These are phyloP conservation scores for Aspergillus brasiliensis DNA, from an alignment of 2,329 filamentous ascomycete species.

Conservation along the genomic window DNA sequence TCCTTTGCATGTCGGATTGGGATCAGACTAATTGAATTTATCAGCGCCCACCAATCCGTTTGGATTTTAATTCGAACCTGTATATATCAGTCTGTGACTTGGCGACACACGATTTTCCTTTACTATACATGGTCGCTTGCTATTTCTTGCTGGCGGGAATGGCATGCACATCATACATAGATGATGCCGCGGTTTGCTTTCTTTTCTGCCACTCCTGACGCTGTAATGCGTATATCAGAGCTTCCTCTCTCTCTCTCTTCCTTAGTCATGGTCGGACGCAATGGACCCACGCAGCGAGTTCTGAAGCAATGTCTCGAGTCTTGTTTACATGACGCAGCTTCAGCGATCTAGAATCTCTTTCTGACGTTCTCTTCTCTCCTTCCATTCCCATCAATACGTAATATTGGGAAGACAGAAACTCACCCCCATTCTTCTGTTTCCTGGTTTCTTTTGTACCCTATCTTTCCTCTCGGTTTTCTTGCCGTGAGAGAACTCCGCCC, in stretches of 20 bases:
- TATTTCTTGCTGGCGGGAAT: conserved; percentile 21
- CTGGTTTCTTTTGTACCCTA: background rate
- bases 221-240: conserved; percentile 16
- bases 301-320: conserved; percentile 16
- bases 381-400: conserved; percentile 12
- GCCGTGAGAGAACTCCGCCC: background rate
- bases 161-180: conserved; percentile 16
- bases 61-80: conserved; percentile 57
- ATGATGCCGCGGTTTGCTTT: conserved; percentile 13
- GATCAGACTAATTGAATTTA: conserved; percentile 14
- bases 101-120: conserved; percentile 26
- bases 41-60: conserved; percentile 70
- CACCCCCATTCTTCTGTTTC: conserved; percentile 4
- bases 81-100: conserved; percentile 31
- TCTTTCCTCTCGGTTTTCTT: background rate
- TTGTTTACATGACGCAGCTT: conserved; percentile 18
- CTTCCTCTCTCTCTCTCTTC: background rate
- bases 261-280: background rate
- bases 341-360: conserved; percentile 24
- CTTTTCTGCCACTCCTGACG: conserved; percentile 9
- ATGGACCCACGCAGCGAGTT: conserved; percentile 19
- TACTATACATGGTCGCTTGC: conserved; percentile 24
- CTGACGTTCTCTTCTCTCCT: conserved; percentile 8
- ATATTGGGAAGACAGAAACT: conserved; percentile 14
- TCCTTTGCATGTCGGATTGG: background rate